Base-by-base conservation (phyloP, 352 stramenopile species). In the Aphanomyces stellatus region DNA sequence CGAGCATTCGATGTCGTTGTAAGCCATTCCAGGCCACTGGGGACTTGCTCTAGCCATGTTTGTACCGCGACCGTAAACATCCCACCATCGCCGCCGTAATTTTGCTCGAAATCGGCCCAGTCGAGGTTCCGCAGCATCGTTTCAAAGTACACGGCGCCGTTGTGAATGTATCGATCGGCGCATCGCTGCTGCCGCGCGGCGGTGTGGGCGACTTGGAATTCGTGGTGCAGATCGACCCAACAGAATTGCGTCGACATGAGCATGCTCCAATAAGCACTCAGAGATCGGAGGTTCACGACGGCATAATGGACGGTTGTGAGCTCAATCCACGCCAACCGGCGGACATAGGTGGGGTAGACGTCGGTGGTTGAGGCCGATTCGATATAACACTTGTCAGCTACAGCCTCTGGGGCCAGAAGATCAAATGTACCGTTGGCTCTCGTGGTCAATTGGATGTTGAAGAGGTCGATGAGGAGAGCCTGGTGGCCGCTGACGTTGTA, bases 61-160 rank as follows among this genome's bases (percentile, higher is more conserved):
- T 53, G 35, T 4, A 65, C 33, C 11, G 34, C 34, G 4, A 65
- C 34, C 13, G 34, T 5, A 33, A 65, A 65, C 28, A 24, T 10
- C 13, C 42, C 41, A 53, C 11, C 33, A 27, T 13, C 35, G 34
- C 35, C 34, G 25, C 42, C 42, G 25, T 24, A 65, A 19, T 13
- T 24, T 3, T 2, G n/a, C 25, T 31, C n/a, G n/a, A 25, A 65
- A 11, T 51, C n/a, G 27, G 24, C 15, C 57, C 57, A 65, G 4
- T 31, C 57, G 34, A 53, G 15, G 28, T 65, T 65, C 34, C 57
- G 57, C 17, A 65, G 22, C 1, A 65, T 65, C 11, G 57, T 15
- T 51, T 65, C 57, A 13, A 51, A 25, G 57, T 65, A 53, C 31
- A 65, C 30, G 34, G 57, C 57, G 2, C 57, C 57, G 57, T 65